phyloP scores from a whole-genome alignment of 1,139 yeast species.

The Pichia sorboxylosa region DNA sequence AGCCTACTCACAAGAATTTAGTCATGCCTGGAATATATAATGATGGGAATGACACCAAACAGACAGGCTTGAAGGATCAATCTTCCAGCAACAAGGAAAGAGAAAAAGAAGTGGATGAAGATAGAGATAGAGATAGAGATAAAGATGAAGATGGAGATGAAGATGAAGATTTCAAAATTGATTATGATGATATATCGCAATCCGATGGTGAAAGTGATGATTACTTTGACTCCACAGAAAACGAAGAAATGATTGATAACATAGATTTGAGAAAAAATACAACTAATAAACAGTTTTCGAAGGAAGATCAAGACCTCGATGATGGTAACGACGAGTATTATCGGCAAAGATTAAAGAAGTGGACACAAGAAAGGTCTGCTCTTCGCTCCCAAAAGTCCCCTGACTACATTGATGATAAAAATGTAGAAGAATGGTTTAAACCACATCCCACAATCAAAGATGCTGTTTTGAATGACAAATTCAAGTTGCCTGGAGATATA shows the following conservation, averaged over 20 bases:
- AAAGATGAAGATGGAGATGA: slow-evolving; percentile 1
- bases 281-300: background rate
- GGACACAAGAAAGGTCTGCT: slow-evolving; percentile 43
- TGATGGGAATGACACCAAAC: background rate
- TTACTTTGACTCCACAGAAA: too few relatives aligned
- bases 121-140: background rate
- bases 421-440: slow-evolving; percentile 47
- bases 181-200: slow-evolving; percentile 7
- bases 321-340: slow-evolving; percentile 69
- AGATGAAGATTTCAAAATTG: slow-evolving; percentile 11
- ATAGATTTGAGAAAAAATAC: slow-evolving; percentile 4
- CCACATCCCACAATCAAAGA: slow-evolving; percentile 76
- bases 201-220: too few relatives aligned
- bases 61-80: background rate
- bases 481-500: slow-evolving; percentile 81
- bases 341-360: slow-evolving; percentile 43
- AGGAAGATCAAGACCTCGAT: slow-evolving; percentile 27
- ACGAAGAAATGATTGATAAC: too few relatives aligned
- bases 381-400: slow-evolving; percentile 20
- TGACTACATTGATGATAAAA: slow-evolving; percentile 20
- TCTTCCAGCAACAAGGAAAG: background rate
- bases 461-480: slow-evolving; percentile 57
- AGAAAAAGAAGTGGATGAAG: slow-evolving; percentile 6
- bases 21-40: slow-evolving; percentile 31
- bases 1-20: slow-evolving; percentile 31